Percentiles rank a stretch among this genome's conserved stretches.
Evolutionary conservation across 345 rosid genomes (phyloP).

Genomic region (Eucalyptus pauciflora): DNA sequence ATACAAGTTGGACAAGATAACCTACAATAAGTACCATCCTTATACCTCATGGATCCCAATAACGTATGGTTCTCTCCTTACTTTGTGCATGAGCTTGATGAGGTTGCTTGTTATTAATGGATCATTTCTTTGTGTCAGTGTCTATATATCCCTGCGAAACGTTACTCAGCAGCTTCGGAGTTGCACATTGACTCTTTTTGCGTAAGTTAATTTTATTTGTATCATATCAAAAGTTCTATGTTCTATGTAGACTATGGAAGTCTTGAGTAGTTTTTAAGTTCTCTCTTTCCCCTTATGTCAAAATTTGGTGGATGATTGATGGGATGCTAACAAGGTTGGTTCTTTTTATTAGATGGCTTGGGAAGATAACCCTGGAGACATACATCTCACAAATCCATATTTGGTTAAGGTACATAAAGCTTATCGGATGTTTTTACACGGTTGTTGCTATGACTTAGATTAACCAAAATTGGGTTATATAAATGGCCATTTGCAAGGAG

Average conservation of each 20-base stretch:
- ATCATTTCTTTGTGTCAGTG: constrained; percentile 36
- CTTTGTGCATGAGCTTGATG: not conserved
- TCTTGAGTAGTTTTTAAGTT: not conserved
- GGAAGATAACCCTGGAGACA: constrained; percentile 84
- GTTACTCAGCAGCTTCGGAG: constrained; percentile 74
- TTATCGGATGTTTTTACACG: not conserved
- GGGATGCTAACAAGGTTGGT: not conserved
- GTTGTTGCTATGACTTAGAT: not conserved
- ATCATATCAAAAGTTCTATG: not conserved
- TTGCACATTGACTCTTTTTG: constrained; percentile 84
- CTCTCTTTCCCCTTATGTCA: not conserved
- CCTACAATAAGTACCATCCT: constrained; percentile 96
- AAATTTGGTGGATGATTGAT: not conserved
- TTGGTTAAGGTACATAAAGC: constrained; percentile 75
- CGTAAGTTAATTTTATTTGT: constrained; percentile 38
- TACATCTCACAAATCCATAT: constrained; percentile 90
- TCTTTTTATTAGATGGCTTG: constrained; percentile 62
- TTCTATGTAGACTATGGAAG: not conserved
- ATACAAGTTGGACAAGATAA: constrained; percentile 85
- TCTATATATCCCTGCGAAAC: constrained; percentile 86
- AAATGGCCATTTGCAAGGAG: not conserved
- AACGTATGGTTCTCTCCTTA: constrained; percentile 44
- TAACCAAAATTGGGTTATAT: not conserved
- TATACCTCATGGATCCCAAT: constrained; percentile 99
- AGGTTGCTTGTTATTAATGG: not conserved